Conservation (phyloP, 2,329 filamentous ascomycete species). For the Botrytis galanthina region DNA sequence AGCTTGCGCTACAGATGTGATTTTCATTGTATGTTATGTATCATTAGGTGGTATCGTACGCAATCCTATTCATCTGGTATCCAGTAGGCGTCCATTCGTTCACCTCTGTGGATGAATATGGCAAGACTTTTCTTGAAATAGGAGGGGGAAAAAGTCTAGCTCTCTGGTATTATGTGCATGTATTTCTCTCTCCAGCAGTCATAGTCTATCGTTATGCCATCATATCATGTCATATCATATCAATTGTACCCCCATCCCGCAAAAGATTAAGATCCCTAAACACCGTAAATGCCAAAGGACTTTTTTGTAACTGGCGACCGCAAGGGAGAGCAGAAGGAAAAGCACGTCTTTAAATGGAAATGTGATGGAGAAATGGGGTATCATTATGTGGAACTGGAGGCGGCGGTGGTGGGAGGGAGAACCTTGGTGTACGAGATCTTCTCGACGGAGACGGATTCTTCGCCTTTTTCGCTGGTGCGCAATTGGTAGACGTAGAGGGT, state of each 20-base stretch:
- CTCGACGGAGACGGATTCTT: slow-evolving; percentile 77
- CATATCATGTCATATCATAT: not conserved
- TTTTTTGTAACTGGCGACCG: slow-evolving; percentile 3
- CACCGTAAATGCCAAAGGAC: slow-evolving; percentile 10
- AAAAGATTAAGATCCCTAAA: not conserved
- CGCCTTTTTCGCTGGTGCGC: slow-evolving; percentile 72
- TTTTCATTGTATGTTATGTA: not conserved
- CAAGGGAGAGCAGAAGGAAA: slow-evolving; percentile 1
- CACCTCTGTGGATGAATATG: slow-evolving; percentile 3
- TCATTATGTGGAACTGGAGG: slow-evolving; percentile 29
- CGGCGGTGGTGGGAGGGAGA: slow-evolving; percentile 36
- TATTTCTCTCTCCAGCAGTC: not conserved
- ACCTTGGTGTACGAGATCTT: slow-evolving; percentile 85
- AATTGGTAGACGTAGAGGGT: slow-evolving; percentile 93
- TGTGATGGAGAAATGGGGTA: slow-evolving; percentile 10
- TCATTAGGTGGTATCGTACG: slow-evolving; percentile 9
- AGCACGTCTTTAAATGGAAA: not conserved
- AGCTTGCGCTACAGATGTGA: slow-evolving; percentile 12
- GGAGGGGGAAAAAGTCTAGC: not conserved
- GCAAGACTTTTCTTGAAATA: not conserved
- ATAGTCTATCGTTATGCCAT: slow-evolving; percentile 9
- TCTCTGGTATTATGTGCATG: not conserved
- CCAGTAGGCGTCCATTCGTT: slow-evolving; percentile 18
- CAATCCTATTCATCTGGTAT: not conserved
- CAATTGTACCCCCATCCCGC: not conserved